phyloP scores from a whole-genome alignment of 75 land plant species.

The Pinus tabuliformis region DNA sequence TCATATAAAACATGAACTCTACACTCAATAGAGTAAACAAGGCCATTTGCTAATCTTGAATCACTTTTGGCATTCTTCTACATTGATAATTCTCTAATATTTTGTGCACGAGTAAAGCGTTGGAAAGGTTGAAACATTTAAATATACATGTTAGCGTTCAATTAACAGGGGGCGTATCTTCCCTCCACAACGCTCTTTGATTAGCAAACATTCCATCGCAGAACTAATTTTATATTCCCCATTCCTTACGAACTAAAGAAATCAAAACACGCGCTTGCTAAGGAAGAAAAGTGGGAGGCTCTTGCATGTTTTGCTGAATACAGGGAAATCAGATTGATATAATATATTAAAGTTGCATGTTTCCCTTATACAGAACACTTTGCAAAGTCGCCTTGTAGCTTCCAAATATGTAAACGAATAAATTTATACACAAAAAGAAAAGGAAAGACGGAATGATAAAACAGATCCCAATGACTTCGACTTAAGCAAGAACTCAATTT shows the following conservation, averaged over 20 bases:
- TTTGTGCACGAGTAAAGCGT: not conserved
- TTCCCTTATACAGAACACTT: not conserved
- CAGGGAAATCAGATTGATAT: not conserved
- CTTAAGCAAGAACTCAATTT: not conserved
- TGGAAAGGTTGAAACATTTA: not conserved
- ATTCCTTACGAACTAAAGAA: not conserved
- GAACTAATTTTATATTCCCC: not conserved
- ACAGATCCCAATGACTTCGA: not conserved
- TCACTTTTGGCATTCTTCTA: too few relatives aligned
- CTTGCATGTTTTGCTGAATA: not conserved
- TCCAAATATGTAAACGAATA: not conserved
- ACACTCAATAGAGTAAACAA: too few relatives aligned
- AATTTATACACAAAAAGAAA: not conserved
- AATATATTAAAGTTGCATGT: not conserved
- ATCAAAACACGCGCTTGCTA: not conserved
- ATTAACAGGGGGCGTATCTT: not conserved
- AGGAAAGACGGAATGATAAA: not conserved
- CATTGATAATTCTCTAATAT: not conserved
- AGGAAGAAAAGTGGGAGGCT: too few relatives aligned
- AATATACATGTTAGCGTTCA: not conserved
- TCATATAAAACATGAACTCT: not conserved
- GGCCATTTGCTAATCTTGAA: not conserved
- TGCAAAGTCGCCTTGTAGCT: not conserved
- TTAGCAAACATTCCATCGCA: not conserved
- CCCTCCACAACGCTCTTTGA: not conserved